Conservation (phyloP, 257 asterid species). For the Salvia miltiorrhiza region DNA sequence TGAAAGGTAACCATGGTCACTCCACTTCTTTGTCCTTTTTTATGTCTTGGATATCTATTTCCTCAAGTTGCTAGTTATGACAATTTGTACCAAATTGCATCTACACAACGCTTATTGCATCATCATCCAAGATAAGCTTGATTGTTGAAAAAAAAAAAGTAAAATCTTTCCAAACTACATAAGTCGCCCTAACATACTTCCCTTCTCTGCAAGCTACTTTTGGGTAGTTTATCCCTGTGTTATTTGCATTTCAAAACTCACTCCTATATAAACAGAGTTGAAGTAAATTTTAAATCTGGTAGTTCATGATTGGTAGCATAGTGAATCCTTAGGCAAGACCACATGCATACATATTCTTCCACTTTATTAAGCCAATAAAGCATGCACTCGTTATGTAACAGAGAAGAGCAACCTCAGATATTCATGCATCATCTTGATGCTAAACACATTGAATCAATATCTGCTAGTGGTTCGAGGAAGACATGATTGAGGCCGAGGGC, state of each 20-base stretch:
- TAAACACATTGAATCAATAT: slow-evolving; percentile 19
- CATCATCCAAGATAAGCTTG: neutral
- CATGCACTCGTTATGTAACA: slow-evolving; percentile 34
- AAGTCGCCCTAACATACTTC: neutral
- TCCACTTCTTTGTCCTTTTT: neutral
- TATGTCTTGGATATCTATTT: neutral
- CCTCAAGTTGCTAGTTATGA: neutral
- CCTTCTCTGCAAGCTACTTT: too few relatives aligned
- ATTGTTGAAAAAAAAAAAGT: neutral
- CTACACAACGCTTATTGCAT: neutral
- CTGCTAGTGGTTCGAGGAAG: slow-evolving; percentile 28
- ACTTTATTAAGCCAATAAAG: slow-evolving; percentile 2
- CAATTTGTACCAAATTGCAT: neutral
- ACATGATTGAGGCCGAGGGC: neutral
- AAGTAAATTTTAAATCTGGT: neutral
- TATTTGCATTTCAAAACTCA: neutral
- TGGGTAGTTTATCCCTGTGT: too few relatives aligned
- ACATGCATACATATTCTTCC: neutral
- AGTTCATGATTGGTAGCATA: neutral
- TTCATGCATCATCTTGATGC: slow-evolving; percentile 43
- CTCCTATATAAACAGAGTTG: neutral
- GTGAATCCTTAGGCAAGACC: neutral
- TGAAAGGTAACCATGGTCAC: slow-evolving; percentile 47
- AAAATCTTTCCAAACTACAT: neutral
- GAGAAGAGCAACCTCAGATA: slow-evolving; percentile 72